Conservation (phyloP, 2,329 filamentous ascomycete genomes). For the Botryotinia narcissicola region DNA sequence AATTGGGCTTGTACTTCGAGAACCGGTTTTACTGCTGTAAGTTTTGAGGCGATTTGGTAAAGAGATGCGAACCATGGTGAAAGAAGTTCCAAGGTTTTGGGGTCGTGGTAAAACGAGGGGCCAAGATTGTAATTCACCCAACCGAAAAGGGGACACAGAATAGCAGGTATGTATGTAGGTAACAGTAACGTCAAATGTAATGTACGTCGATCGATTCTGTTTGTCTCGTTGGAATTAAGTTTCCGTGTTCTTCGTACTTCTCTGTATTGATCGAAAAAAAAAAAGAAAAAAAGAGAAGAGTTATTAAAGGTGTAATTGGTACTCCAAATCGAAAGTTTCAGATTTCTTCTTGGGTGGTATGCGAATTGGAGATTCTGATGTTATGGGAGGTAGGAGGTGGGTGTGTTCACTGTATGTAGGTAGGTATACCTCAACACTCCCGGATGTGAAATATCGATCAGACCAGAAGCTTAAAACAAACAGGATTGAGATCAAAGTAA, state of each 20-base stretch:
- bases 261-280: background rate
- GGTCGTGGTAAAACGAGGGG: constrained; percentile 16
- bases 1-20: constrained; percentile 44
- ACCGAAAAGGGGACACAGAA: constrained; percentile 17
- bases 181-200: constrained; percentile 6
- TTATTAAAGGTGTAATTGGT: background rate
- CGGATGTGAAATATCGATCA: background rate
- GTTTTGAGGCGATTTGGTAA: constrained; percentile 55
- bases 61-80: constrained; percentile 53
- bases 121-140: constrained; percentile 3
- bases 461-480: background rate
- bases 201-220: constrained; percentile 5
- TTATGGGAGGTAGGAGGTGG: background rate
- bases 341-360: background rate
- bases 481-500: background rate
- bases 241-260: background rate
- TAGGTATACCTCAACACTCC: background rate
- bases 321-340: background rate
- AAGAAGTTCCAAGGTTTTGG: constrained; percentile 11
- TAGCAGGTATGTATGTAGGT: background rate
- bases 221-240: background rate
- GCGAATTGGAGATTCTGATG: background rate
- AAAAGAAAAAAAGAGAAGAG: background rate
- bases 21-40: constrained; percentile 39
- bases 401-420: background rate